Percentiles rank a stretch among this genome's conserved stretches.
Evolutionary conservation across 208 protist genomes (phyloP).

Genomic region (Acanthamoeba culbertsoni): DNA sequence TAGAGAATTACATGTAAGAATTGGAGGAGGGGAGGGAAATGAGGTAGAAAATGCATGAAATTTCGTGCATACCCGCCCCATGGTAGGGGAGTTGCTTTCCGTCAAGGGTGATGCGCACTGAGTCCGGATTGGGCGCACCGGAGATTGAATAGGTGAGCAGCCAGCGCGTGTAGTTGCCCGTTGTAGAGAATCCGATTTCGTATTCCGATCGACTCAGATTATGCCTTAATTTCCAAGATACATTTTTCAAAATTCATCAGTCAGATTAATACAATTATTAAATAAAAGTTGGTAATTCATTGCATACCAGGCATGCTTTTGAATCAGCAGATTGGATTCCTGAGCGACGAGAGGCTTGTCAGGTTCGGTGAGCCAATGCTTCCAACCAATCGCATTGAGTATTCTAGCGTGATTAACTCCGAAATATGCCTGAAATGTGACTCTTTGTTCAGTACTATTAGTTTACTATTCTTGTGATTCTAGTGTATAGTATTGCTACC

Average conservation of each 20-base stretch:
- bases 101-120: constrained; percentile 41
- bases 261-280: too few relatives aligned
- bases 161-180: constrained; percentile 19
- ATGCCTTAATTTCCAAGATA: background rate
- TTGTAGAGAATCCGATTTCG: background rate
- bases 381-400: background rate
- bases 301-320: constrained; percentile 49
- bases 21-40: too few relatives aligned
- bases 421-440: background rate
- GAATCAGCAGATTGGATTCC: background rate
- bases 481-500: background rate
- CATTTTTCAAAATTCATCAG: too few relatives aligned
- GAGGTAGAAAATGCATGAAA: background rate
- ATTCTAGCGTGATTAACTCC: background rate
- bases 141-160: constrained; percentile 42
- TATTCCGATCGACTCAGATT: background rate
- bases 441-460: background rate
- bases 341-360: background rate
- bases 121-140: background rate
- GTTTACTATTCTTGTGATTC: background rate
- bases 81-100: background rate
- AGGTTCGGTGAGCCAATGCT: constrained; percentile 29
- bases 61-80: background rate
- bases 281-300: too few relatives aligned
- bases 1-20: too few relatives aligned